Percentiles rank a stretch among this genome's conserved stretches.
Conservation (phyloP, 2,329 filamentous ascomycete genomes). For the Talaromyces amestolkiae region DNA sequence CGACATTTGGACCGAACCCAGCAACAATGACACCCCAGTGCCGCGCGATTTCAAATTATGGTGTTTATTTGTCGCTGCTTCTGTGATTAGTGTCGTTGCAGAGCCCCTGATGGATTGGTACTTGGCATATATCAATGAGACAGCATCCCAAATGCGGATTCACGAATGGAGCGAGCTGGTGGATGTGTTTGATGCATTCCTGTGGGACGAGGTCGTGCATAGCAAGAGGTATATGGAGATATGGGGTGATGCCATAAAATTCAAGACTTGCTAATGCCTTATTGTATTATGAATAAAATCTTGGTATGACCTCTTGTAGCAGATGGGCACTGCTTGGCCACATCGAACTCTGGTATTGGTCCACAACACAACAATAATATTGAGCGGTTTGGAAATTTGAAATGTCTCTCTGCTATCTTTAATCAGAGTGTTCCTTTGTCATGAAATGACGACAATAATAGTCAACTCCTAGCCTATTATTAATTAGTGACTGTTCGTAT, state of each 20-base stretch:
- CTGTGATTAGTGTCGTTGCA: background rate
- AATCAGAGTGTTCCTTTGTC: too few relatives aligned
- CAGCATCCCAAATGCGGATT: background rate
- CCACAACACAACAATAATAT: background rate
- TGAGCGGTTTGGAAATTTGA: background rate
- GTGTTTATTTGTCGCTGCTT: slow-evolving; percentile 9
- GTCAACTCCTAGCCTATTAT: background rate
- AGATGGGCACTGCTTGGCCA: background rate
- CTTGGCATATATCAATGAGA: background rate
- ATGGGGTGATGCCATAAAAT: background rate
- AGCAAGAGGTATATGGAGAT: background rate
- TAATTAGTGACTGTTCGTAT: background rate
- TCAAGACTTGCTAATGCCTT: too few relatives aligned
- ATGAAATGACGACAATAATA: too few relatives aligned
- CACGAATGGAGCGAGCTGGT: background rate
- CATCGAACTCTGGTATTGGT: background rate
- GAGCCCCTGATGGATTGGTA: slow-evolving; percentile 1
- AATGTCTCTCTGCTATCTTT: background rate
- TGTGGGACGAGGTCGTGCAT: slow-evolving; percentile 8
- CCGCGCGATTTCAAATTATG: slow-evolving; percentile 8
- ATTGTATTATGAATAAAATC: background rate
- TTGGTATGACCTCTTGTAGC: background rate
- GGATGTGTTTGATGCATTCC: background rate
- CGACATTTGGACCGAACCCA: background rate
- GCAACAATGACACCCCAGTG: background rate